Base-by-base conservation (phyloP, 164 flowering plant species). In the Pachysandra terminalis region DNA sequence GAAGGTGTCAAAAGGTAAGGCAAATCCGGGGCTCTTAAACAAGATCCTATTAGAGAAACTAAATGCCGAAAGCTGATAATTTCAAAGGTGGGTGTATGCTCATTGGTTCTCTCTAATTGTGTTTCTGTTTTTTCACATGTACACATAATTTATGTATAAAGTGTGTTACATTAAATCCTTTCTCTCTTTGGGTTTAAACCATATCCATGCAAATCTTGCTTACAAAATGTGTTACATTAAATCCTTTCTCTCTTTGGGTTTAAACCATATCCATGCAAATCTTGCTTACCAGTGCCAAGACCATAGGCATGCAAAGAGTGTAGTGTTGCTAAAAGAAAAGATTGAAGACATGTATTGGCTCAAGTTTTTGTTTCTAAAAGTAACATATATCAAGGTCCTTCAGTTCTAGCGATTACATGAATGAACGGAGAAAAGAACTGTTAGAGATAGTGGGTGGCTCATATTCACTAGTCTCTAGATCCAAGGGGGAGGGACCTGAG, bases 1-100 rank as follows among this genome's bases (percentile, higher is more conserved):
- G 97, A 95, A 95, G 81, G 79, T 72, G 60, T 90, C 98, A 8
- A 90, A 89, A 77, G 98, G 98, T 40, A 95, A 91, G 77, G 98
- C 97, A 56, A 95, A 89, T 72, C 98, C 98, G 1, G 87, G 77
- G 49, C 83, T 91, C 45, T 69, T 94, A 63, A 94, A 90, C 85
- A 83, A 89, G 83, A 89, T 94, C 63, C 90, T 94, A 41, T 40
- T 74, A 27, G 93, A 90, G 76, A 91, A 91, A 71, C 65, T 94
- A 61, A 87, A 90, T 74, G 83, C 86, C 70, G 77, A 80, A 65
- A 69, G 78, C 72, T 87, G 82, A 86, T 74, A 12, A 23, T 66
- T 65, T 35, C 24, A 28, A 16, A 49, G 66, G 65, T 68, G 53
- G 54, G 69, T 59, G 17, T 28, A 26, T 65, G 62, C 27, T 52